Evolutionary conservation across 805 yeast species (phyloP).

Genomic region (Myxozyma udenii): DNA sequence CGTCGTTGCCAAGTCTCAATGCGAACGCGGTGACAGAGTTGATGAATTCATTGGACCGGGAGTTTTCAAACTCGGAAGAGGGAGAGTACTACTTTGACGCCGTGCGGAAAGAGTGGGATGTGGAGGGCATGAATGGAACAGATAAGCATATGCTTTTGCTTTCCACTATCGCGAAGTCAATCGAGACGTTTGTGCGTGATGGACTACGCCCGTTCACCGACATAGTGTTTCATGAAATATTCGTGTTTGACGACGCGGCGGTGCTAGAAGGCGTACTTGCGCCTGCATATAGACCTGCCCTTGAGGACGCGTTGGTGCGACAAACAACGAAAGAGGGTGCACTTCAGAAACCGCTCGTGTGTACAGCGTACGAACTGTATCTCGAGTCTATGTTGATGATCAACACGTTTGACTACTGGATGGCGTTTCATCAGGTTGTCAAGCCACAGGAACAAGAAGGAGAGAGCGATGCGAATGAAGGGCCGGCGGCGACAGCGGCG

Average conservation of each 20-base stretch:
- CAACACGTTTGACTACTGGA: slow-evolving; percentile 25
- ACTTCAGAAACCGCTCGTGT: slow-evolving; percentile 5
- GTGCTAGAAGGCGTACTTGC: slow-evolving; percentile 7
- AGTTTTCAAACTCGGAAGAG: not conserved
- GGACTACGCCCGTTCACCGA: slow-evolving; percentile 7
- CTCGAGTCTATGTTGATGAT: slow-evolving; percentile 24
- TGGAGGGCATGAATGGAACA: slow-evolving; percentile 1
- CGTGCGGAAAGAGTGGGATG: slow-evolving; percentile 12
- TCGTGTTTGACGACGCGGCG: slow-evolving; percentile 13
- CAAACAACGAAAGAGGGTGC: slow-evolving; percentile 10
- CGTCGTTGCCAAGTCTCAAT: not conserved
- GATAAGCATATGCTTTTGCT: slow-evolving; percentile 8
- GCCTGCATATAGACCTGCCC: slow-evolving; percentile 13
- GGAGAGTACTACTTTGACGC: not conserved
- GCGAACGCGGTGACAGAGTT: not conserved
- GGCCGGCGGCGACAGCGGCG: not conserved
- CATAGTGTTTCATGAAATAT: slow-evolving; percentile 19
- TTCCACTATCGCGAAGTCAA: slow-evolving; percentile 3
- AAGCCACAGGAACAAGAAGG: not conserved
- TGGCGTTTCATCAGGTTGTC: slow-evolving; percentile 20
- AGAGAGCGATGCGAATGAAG: not conserved
- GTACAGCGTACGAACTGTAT: slow-evolving; percentile 21
- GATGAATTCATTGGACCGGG: not conserved
- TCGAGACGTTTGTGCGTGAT: not conserved
- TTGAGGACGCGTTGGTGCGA: slow-evolving; percentile 14